Evolutionary conservation across 1,139 yeast species (phyloP).

Genomic region (Yamadazyma buinensis): DNA sequence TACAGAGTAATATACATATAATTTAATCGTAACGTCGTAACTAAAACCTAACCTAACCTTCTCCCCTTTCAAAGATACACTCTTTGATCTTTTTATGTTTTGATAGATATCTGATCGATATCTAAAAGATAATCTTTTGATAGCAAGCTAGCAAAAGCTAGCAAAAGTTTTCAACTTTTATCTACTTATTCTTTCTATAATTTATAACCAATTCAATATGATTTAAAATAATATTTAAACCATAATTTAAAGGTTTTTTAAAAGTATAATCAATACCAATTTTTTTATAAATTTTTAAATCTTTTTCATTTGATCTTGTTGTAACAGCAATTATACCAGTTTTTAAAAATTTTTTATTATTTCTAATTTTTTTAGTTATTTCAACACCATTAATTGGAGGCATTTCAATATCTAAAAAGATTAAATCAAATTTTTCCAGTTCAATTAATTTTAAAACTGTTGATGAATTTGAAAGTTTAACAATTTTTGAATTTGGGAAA

Average conservation of each 20-base stretch:
- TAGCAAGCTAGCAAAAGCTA: too few relatives aligned
- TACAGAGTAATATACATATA: too few relatives aligned
- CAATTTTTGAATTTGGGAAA: slow-evolving; percentile 31
- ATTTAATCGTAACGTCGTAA: too few relatives aligned
- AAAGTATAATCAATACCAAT: slow-evolving; percentile 43
- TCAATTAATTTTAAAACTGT: slow-evolving; percentile 22
- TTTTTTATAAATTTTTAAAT: slow-evolving; percentile 26
- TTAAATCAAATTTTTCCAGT: slow-evolving; percentile 25
- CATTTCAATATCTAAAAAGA: slow-evolving; percentile 47
- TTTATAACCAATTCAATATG: slow-evolving; percentile 16
- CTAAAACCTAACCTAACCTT: too few relatives aligned
- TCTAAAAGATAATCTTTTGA: too few relatives aligned
- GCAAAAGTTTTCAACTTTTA: too few relatives aligned
- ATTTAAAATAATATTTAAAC: slow-evolving; percentile 13
- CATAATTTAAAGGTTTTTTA: slow-evolving; percentile 36
- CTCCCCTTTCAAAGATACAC: too few relatives aligned
- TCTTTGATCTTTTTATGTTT: too few relatives aligned
- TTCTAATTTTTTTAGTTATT: slow-evolving; percentile 29
- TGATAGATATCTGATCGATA: too few relatives aligned
- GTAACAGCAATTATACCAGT: slow-evolving; percentile 45
- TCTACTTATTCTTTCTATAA: slow-evolving; percentile 13
- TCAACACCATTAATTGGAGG: slow-evolving; percentile 43
- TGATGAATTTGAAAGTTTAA: slow-evolving; percentile 29
- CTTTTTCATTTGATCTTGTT: slow-evolving; percentile 26
- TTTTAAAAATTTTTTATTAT: slow-evolving; percentile 13